Conservation (phyloP, 108 stramenopile genomes). For the Skeletonema costatum region DNA sequence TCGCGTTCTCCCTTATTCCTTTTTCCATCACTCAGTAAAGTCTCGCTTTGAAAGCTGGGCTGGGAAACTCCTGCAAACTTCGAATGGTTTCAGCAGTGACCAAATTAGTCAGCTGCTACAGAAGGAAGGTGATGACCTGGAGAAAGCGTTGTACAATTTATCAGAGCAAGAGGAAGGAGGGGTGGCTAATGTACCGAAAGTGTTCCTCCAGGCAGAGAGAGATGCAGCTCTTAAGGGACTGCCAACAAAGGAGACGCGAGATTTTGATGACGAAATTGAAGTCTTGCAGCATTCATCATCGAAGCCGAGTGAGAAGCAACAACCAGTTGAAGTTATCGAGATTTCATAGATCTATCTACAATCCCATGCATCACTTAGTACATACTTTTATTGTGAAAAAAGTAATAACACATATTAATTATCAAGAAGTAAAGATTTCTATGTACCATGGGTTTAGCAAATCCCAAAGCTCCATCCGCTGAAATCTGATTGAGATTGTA, state of each 20-base stretch:
- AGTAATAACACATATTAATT: background rate
- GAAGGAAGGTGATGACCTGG: slow-evolving; percentile 31
- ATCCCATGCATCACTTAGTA: background rate
- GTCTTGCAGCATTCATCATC: slow-evolving; percentile 12
- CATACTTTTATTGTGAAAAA: slow-evolving; percentile 2
- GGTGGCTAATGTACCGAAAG: slow-evolving; percentile 40
- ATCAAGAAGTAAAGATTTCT: background rate
- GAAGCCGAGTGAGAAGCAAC: background rate
- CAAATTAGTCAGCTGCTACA: slow-evolving; percentile 6
- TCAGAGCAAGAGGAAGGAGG: slow-evolving; percentile 49
- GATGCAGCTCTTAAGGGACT: slow-evolving; percentile 34
- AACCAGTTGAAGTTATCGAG: slow-evolving; percentile 18
- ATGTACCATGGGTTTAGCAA: background rate
- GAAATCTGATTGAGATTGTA: slow-evolving; percentile 8
- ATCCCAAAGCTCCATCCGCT: slow-evolving; percentile 28
- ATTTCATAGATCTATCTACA: slow-evolving; percentile 3
- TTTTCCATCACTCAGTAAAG: slow-evolving; percentile 31
- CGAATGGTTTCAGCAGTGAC: background rate
- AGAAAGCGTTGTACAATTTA: slow-evolving; percentile 40
- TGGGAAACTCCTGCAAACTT: background rate
- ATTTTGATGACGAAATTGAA: slow-evolving; percentile 31
- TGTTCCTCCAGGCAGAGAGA: slow-evolving; percentile 37
- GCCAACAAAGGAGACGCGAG: slow-evolving; percentile 12
- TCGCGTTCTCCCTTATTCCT: slow-evolving; percentile 47
- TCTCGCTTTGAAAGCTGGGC: slow-evolving; percentile 40